Evolutionary conservation across 2,329 filamentous ascomycete genomes (phyloP), one percentile per base, ranked within the genome.

Genomic region (Venturia pyrina): DNA sequence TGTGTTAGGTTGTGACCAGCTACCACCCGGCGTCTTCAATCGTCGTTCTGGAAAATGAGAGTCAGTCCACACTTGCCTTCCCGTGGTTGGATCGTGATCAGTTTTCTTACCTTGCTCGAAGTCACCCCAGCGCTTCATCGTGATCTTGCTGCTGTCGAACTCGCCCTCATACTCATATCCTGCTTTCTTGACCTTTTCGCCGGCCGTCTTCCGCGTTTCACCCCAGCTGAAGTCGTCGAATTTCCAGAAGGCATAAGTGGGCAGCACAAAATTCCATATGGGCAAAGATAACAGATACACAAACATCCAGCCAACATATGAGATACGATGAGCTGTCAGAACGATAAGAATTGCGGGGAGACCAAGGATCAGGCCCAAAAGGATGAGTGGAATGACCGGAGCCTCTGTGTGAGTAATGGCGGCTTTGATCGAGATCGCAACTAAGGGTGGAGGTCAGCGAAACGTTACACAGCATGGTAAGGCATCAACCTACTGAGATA

Each of bases 141-240:
- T 97, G 75, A 99, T 99, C 85, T 97, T 96, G 78, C 89, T 96
- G 77, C 90, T 96, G 78, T 99, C 96, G 73, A 99, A 99, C 77
- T 98, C 95, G 69, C 95, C 95, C 77, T 97, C 91, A 69, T 89
- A 89, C 73, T 93, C 93, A 68, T 92, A 87, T 41, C 91, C 90
- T 2, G 85, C 90, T 79, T 93, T 95, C 81, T 93, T 93, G 17
- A 86, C 88, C 80, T 89, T 91, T 74, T 96, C 93, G 37, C 93
- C 93, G 0, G 88, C 90, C 50, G 93, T 96, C 85, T 98, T 96
- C 68, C 95, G 87, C 65, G 95, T 99, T 69, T 99, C 96, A 73
- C 95, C 95, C 95, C 95, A 99, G 66, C 90, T 96, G 82, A 99
- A 99, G 80, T 99, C 95, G 76, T 99, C 95, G 75, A 99, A 99